Evolutionary conservation across 2,329 filamentous ascomycete genomes (phyloP).

Genomic region (Fusarium proliferatum): DNA sequence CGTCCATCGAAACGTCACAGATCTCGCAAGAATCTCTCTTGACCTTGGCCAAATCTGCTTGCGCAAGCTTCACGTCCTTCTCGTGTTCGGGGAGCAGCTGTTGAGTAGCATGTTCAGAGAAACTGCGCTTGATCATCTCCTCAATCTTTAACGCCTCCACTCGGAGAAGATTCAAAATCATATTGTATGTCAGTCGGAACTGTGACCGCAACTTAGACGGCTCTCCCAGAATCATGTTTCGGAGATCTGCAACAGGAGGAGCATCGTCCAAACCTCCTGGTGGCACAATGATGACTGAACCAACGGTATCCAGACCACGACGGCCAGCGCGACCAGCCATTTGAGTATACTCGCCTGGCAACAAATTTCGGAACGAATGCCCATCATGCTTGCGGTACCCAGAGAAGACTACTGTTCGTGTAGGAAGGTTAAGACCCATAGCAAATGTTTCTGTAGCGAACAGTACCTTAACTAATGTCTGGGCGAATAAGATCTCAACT

Average conservation of each 20-base stretch:
- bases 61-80: conserved; percentile 90
- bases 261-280: conserved; percentile 84
- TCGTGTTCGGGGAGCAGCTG: conserved; percentile 94
- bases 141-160: conserved; percentile 98
- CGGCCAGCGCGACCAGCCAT: conserved; percentile 97
- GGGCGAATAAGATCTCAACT: conserved; percentile 95
- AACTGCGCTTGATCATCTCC: conserved; percentile 99
- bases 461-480: conserved; percentile 93
- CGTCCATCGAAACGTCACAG: conserved; percentile 83
- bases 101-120: conserved; percentile 97
- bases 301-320: conserved; percentile 90
- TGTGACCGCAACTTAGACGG: conserved; percentile 96
- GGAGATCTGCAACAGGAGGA: conserved; percentile 82
- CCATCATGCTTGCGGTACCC: conserved; percentile 97
- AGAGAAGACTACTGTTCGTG: conserved; percentile 96
- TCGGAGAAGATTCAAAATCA: conserved; percentile 95
- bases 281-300: conserved; percentile 93
- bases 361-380: conserved; percentile 86
- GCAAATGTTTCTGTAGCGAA: conserved; percentile 99
- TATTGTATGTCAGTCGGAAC: conserved; percentile 98
- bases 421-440: conserved; percentile 96
- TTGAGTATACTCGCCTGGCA: conserved; percentile 97
- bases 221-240: conserved; percentile 95
- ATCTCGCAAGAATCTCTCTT: conserved; percentile 85
- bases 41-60: conserved; percentile 90